Evolutionary conservation across 2,329 filamentous ascomycete genomes (phyloP).

Genomic region (Hirsutella rhossiliensis): DNA sequence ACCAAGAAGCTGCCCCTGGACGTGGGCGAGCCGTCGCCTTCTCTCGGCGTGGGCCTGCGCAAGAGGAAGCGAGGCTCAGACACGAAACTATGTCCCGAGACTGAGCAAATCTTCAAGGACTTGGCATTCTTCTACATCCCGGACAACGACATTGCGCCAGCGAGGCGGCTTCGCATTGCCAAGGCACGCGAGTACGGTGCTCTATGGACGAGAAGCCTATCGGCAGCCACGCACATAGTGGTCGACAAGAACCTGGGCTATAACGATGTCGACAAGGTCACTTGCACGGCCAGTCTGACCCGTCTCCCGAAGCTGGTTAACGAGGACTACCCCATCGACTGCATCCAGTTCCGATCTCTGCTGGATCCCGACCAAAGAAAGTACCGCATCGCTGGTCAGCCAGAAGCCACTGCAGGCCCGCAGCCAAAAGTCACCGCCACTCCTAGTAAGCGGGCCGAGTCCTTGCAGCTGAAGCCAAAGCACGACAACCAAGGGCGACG

Average conservation of each 20-base stretch:
- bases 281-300: conserved; percentile 8
- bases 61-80: conserved; percentile 33
- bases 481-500: conserved; percentile 15
- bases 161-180: conserved; percentile 58
- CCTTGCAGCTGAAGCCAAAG: conserved; percentile 37
- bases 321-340: conserved; percentile 58
- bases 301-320: conserved; percentile 43
- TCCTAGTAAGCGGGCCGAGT: conserved; percentile 14
- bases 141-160: conserved; percentile 58
- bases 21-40: conserved; percentile 12
- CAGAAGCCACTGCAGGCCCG: conserved; percentile 7
- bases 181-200: conserved; percentile 69
- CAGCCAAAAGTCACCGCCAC: not conserved
- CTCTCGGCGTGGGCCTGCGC: conserved; percentile 14
- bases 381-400: conserved; percentile 45
- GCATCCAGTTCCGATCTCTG: conserved; percentile 44
- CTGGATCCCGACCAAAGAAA: conserved; percentile 45
- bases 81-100: conserved; percentile 35
- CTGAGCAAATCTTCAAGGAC: conserved; percentile 44
- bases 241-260: conserved; percentile 60
- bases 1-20: conserved; percentile 4
- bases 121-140: conserved; percentile 70
- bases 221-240: conserved; percentile 62
- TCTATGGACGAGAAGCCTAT: conserved; percentile 49
- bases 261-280: conserved; percentile 44